A percentile compares a stretch with the other conserved stretches of the same genome.
These are phyloP conservation scores for Diospyros kaki DNA, from an alignment of 148 eudicot genomes.

Conservation along the genomic window DNA sequence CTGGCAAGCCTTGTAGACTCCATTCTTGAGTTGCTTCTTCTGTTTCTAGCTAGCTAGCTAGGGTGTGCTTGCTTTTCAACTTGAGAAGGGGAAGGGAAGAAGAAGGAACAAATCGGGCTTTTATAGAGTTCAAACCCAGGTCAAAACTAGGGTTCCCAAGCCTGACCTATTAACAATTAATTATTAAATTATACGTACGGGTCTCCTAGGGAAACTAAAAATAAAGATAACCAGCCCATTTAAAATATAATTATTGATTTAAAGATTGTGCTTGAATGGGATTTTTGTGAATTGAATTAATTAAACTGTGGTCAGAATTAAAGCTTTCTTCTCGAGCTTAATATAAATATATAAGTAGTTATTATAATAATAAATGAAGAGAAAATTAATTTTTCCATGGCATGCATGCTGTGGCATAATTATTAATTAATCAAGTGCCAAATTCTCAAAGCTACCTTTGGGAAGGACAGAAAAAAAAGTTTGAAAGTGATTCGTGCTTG, in stretches of 20 bases:
- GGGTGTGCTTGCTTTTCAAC: conserved; percentile 5
- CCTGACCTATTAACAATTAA: conserved; percentile 3
- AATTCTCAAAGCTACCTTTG: too few species aligned
- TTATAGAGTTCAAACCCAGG: conserved; percentile 47
- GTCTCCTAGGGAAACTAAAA: conserved; percentile 47
- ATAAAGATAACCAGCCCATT: neutral
- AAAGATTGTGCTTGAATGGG: conserved; percentile 2
- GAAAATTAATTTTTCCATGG: too few species aligned
- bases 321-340: too few species aligned
- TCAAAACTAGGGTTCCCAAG: conserved; percentile 49
- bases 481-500: too few species aligned
- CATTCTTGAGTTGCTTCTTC: conserved; percentile 19
- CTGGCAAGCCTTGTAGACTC: conserved; percentile 29
- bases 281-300: neutral
- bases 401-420: too few species aligned
- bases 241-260: neutral
- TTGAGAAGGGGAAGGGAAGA: conserved; percentile 20
- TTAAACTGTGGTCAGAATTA: too few species aligned
- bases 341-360: too few species aligned
- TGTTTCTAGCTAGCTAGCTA: neutral
- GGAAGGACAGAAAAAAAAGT: too few species aligned
- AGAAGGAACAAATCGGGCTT: conserved; percentile 22
- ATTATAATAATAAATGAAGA: too few species aligned
- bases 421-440: too few species aligned
- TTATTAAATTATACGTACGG: conserved; percentile 18